Evolutionary conservation across 768 basidiomycete species (phyloP).

Genomic region (Termitomyces sp.): DNA sequence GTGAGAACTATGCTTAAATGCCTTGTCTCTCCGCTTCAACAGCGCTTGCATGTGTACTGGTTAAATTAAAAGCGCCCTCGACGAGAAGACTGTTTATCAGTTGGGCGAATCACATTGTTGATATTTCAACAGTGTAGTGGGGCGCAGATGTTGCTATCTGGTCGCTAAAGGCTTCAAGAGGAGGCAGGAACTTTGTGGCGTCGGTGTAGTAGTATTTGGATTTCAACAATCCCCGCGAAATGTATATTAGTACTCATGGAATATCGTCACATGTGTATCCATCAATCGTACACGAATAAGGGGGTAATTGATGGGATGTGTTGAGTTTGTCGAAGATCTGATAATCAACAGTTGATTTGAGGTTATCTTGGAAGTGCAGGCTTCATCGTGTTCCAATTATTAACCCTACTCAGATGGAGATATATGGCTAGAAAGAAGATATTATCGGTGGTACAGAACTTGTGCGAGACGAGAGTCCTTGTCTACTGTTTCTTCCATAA

Average conservation of each 20-base stretch:
- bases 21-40: constrained; percentile 74
- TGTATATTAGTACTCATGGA: constrained; percentile 6
- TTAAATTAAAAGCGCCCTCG: constrained; percentile 42
- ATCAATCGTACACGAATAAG: neutral
- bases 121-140: constrained; percentile 19
- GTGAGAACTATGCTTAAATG: constrained; percentile 70
- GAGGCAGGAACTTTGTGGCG: constrained; percentile 33
- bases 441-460: too few relatives aligned
- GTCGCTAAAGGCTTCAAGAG: constrained; percentile 32
- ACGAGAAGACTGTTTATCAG: constrained; percentile 41
- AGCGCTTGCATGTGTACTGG: constrained; percentile 66
- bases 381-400: too few relatives aligned
- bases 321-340: too few relatives aligned
- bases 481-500: too few relatives aligned
- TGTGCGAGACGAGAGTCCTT: too few relatives aligned
- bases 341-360: too few relatives aligned
- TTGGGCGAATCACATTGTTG: constrained; percentile 27
- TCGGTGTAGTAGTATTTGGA: constrained; percentile 48
- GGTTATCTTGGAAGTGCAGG: too few relatives aligned
- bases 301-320: neutral
- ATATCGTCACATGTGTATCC: neutral
- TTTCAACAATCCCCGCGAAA: constrained; percentile 71
- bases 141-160: constrained; percentile 28
- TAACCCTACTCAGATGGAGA: too few relatives aligned
- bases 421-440: too few relatives aligned